These are phyloP conservation scores for Madurella mycetomatis DNA, from an alignment of 2,329 filamentous ascomycete genomes.

Conservation along the genomic window DNA sequence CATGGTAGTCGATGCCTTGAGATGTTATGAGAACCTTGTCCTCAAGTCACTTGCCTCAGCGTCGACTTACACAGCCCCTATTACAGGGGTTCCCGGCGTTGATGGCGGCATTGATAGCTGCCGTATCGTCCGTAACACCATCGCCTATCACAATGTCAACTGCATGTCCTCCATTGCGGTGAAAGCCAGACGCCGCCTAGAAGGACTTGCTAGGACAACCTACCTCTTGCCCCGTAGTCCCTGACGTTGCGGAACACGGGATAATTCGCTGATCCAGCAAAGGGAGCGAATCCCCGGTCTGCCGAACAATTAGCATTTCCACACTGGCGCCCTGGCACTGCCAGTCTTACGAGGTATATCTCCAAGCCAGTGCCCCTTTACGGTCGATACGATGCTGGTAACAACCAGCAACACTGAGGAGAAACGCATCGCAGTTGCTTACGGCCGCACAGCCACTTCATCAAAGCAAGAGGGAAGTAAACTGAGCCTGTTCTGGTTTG, in stretches of 20 bases:
- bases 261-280: slow-evolving; percentile 35
- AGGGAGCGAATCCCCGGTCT: slow-evolving; percentile 43
- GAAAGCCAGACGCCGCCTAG: not conserved
- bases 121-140: slow-evolving; percentile 43
- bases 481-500: not conserved
- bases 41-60: not conserved
- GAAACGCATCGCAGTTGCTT: slow-evolving; percentile 26
- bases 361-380: slow-evolving; percentile 32
- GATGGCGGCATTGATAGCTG: slow-evolving; percentile 43
- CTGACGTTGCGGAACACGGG: slow-evolving; percentile 46
- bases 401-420: slow-evolving; percentile 27
- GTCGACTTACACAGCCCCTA: slow-evolving; percentile 37
- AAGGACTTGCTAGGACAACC: slow-evolving; percentile 5
- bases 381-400: slow-evolving; percentile 27
- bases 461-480: not conserved
- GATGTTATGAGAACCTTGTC: slow-evolving; percentile 11
- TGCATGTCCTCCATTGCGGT: not conserved
- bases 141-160: slow-evolving; percentile 33
- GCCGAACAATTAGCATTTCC: slow-evolving; percentile 6
- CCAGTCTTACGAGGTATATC: slow-evolving; percentile 29
- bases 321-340: not conserved
- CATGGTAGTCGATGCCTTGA: slow-evolving; percentile 37
- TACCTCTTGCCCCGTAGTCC: slow-evolving; percentile 43
- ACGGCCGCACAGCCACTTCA: not conserved
- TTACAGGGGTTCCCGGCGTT: slow-evolving; percentile 39